Base-by-base conservation (phyloP, 495 filamentous ascomycete genomes). In the Neurospora sp. region DNA sequence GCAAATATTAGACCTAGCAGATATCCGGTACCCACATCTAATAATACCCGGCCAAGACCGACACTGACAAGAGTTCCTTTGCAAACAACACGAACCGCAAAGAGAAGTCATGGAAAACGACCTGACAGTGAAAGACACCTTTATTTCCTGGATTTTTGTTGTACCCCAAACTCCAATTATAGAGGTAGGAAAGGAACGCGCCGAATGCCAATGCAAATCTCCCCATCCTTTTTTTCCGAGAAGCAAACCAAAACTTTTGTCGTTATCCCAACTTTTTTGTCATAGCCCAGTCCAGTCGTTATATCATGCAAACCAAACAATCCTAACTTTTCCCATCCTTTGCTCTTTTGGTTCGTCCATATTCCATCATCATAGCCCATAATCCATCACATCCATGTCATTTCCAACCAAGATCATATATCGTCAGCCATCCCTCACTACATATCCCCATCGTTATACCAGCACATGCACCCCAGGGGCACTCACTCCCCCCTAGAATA, bases 401-500 rank as follows among this genome's bases (percentile, higher is more conserved):
- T 27, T 27, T 27, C 27, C 27, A 27, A 27, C 27, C 53, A 31
- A 31, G 27, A 7, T 65, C 53, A 17, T 31, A 65, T 35, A 7
- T 65, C 53, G 0, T 65, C 27, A 31, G 0, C 27, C 27, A 31
- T 31, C 27, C 27, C 27, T 31, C 27, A 31, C 27, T 31, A 3
- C 27, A 27, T 27, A 31, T 31, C 27, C 27, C 27, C 27, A 31
- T 31, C 27, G 27, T 31, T 31, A 31, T 31, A 31, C 27, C 27
- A 3, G 27, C 27, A 31, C 27, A n/a, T n/a, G n/a, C n/a, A 31
- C 27, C 27, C 2, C 27, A 31, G 27, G 27, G 27, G 27, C 27
- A 31, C 27, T 31, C 27, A 31, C 40, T 73, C 68, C 16, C 73
- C 80, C 37, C 79, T 70, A 0, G 81, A 87, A 68, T 87, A 88